Conservation (phyloP, 2,329 filamentous ascomycete genomes). For the Paradendryphiella salina region DNA sequence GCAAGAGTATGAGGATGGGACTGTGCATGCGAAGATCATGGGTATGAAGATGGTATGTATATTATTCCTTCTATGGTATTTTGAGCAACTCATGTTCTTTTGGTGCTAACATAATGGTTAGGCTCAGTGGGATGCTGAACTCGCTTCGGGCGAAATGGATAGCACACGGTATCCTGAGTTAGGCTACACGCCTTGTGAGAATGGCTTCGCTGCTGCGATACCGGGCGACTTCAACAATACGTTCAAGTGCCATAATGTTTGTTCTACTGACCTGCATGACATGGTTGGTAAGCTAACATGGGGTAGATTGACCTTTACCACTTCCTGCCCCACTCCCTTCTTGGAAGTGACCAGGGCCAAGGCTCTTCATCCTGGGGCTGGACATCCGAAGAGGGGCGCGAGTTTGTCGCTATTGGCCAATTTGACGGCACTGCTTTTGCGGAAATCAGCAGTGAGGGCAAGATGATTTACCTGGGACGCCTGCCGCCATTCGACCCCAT, state of each 20-base stretch:
- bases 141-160: constrained; percentile 33
- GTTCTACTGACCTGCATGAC: neutral
- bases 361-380: constrained; percentile 56
- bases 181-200: constrained; percentile 34
- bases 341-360: constrained; percentile 51
- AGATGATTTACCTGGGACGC: constrained; percentile 56
- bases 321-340: constrained; percentile 57
- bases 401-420: constrained; percentile 58
- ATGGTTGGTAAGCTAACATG: constrained; percentile 9
- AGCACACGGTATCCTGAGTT: constrained; percentile 37
- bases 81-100: neutral
- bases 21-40: constrained; percentile 43
- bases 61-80: neutral
- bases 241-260: constrained; percentile 44
- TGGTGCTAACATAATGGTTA: constrained; percentile 10
- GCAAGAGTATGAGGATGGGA: constrained; percentile 42
- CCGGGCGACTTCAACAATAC: constrained; percentile 42
- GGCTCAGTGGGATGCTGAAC: constrained; percentile 33
- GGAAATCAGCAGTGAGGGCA: constrained; percentile 51
- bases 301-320: constrained; percentile 56
- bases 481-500: constrained; percentile 52
- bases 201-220: constrained; percentile 42
- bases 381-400: constrained; percentile 55
- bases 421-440: constrained; percentile 40
- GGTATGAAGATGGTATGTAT: constrained; percentile 35